phyloP scores from a whole-genome alignment of 106 monocot genomes.

The Vanilla planifolia region DNA sequence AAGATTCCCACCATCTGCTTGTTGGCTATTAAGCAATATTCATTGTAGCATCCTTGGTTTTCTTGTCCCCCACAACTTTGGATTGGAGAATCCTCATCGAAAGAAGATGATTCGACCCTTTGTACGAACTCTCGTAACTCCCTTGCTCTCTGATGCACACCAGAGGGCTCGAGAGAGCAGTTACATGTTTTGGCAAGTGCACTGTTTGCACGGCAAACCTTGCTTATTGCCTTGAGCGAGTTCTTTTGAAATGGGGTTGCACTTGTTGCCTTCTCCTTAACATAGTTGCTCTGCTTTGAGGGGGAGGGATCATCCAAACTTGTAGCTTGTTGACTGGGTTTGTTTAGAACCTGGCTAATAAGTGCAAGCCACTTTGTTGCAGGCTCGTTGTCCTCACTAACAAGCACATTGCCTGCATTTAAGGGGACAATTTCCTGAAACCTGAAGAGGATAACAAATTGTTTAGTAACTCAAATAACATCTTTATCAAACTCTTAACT shows the following conservation, averaged over 20 bases:
- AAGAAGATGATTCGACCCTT: slow-evolving; percentile 17
- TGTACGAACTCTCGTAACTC: slow-evolving; percentile 58
- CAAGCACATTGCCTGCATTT: slow-evolving; percentile 89
- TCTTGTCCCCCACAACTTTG: slow-evolving; percentile 1
- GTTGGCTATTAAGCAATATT: slow-evolving; percentile 64
- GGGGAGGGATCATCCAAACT: neutral
- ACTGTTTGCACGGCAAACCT: slow-evolving; percentile 38
- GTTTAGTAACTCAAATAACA: too few species aligned
- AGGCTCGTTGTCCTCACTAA: slow-evolving; percentile 84
- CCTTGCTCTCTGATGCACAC: slow-evolving; percentile 16
- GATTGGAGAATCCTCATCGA: slow-evolving; percentile 36
- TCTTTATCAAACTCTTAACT: neutral
- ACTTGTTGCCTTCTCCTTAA: neutral
- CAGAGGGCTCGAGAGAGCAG: slow-evolving; percentile 27
- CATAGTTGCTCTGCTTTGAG: neutral
- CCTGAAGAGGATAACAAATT: slow-evolving; percentile 28
- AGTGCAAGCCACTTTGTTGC: slow-evolving; percentile 79
- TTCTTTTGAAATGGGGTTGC: slow-evolving; percentile 43
- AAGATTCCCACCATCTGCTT: slow-evolving; percentile 99
- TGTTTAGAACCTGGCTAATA: slow-evolving; percentile 76
- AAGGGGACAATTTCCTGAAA: slow-evolving; percentile 99
- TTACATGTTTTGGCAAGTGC: slow-evolving; percentile 60
- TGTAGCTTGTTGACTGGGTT: slow-evolving; percentile 15
- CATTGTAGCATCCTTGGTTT: neutral
- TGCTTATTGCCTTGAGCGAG: slow-evolving; percentile 64